These are phyloP conservation scores for Penicillium sp. DNA, from an alignment of 2,329 filamentous ascomycete species.

Conservation along the genomic window DNA sequence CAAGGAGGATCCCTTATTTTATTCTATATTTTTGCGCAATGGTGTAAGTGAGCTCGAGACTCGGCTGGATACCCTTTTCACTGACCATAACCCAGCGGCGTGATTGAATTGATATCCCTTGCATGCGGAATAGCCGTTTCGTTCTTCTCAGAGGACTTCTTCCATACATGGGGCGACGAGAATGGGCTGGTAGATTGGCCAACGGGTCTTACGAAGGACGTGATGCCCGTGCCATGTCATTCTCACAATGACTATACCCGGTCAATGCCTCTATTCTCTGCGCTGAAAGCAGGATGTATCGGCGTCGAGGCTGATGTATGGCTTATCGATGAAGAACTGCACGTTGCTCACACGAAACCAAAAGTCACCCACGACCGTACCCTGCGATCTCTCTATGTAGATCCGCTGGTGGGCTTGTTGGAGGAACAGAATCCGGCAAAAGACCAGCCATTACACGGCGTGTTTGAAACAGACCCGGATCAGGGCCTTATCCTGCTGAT, in stretches of 20 bases:
- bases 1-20: neutral
- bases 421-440: constrained; percentile 47
- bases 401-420: constrained; percentile 60
- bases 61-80: neutral
- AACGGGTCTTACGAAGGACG: constrained; percentile 44
- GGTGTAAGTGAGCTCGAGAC: constrained; percentile 13
- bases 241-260: constrained; percentile 46
- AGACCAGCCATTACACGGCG: constrained; percentile 35
- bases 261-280: constrained; percentile 35
- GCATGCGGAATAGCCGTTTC: constrained; percentile 34
- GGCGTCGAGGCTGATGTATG: constrained; percentile 48
- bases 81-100: constrained; percentile 25
- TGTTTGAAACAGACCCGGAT: constrained; percentile 53
- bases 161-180: constrained; percentile 33
- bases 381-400: constrained; percentile 55
- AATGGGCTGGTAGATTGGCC: constrained; percentile 39
- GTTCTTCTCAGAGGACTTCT: constrained; percentile 42
- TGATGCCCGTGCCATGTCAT: constrained; percentile 24
- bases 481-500: constrained; percentile 62
- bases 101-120: constrained; percentile 39
- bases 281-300: constrained; percentile 38
- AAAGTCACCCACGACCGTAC: constrained; percentile 41
- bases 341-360: constrained; percentile 59
- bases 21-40: constrained; percentile 19
- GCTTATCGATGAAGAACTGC: constrained; percentile 49